These are phyloP conservation scores for Sphagnum tenellum DNA, from an alignment of 225 moss, liverwort and hornwort genomes.

Conservation along the genomic window DNA sequence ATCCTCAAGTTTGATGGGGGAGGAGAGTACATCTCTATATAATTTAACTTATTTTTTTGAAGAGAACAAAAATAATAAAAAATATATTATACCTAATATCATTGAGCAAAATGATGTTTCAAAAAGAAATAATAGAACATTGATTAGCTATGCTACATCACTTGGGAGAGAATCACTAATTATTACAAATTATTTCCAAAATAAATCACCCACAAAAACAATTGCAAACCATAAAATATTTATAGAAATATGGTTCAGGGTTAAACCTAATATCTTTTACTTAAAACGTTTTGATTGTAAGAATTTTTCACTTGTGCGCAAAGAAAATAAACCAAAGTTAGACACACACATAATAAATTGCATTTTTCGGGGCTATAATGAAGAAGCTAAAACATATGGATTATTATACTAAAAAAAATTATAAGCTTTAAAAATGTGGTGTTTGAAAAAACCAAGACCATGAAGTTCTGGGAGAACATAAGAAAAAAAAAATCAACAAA, in stretches of 20 bases:
- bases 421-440: no score
- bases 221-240: neutral
- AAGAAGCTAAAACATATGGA: neutral
- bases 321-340: neutral
- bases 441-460: no score
- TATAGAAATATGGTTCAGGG: neutral
- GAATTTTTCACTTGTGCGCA: neutral
- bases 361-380: constrained; percentile 1
- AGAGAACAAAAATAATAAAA: neutral
- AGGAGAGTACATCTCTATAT: neutral
- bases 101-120: constrained; percentile 6
- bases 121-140: constrained; percentile 4
- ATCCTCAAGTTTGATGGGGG: neutral
- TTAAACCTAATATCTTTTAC: constrained; percentile 1
- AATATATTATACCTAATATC: neutral
- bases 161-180: constrained; percentile 1
- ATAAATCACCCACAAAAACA: constrained; percentile 1
- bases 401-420: neutral
- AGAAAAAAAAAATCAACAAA: no score
- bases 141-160: neutral
- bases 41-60: constrained; percentile 1
- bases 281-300: neutral
- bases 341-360: neutral
- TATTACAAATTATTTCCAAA: neutral
- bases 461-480: no score